Conservation (phyloP, 768 basidiomycete species). For the Rubroboletus satanas region DNA sequence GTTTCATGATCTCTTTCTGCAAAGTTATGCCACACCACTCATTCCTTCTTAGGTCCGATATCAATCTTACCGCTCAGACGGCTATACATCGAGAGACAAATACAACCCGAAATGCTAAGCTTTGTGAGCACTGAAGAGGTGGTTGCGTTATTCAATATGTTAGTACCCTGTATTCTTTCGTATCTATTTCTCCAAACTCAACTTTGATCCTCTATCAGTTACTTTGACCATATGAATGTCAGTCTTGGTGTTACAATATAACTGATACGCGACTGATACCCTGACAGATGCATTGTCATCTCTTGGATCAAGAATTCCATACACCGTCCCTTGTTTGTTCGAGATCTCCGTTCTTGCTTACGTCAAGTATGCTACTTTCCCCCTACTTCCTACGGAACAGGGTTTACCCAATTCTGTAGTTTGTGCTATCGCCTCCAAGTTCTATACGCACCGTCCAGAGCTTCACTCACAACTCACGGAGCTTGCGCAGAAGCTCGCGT, state of each 20-base stretch:
- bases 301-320: constrained; percentile 86
- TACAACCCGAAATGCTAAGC: constrained; percentile 91
- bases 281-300: constrained; percentile 66
- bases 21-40: background rate
- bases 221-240: constrained; percentile 74
- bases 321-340: constrained; percentile 92
- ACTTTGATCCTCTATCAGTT: constrained; percentile 39
- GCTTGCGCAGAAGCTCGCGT: constrained; percentile 83
- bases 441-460: constrained; percentile 78
- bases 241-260: constrained; percentile 27
- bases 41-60: constrained; percentile 63
- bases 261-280: constrained; percentile 5
- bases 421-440: constrained; percentile 91
- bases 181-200: constrained; percentile 1
- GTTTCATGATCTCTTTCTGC: constrained; percentile 36
- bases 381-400: background rate
- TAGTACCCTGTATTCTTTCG: constrained; percentile 29
- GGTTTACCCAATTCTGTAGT: constrained; percentile 45
- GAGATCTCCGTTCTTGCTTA: constrained; percentile 91
- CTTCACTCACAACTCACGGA: constrained; percentile 77
- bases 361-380: constrained; percentile 62
- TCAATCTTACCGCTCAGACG: constrained; percentile 80
- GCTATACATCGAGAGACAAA: constrained; percentile 80
- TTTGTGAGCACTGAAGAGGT: constrained; percentile 89
- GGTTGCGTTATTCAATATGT: constrained; percentile 88